phyloP scores from a whole-genome alignment of 1,139 yeast species.

The Wickerhamiella infanticola region DNA sequence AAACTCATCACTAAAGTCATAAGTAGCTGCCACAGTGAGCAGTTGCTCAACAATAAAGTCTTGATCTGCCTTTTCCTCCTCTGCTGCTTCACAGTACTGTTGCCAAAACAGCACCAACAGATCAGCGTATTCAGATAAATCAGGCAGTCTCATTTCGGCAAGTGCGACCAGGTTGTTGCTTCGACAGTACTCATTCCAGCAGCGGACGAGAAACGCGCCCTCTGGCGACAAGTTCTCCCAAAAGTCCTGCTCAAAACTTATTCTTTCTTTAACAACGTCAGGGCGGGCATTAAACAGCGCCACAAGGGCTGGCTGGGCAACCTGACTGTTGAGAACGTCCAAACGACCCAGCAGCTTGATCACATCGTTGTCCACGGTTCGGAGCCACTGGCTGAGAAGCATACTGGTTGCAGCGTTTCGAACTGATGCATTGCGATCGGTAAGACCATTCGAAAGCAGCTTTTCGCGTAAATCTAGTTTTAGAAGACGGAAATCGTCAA shows the following conservation, averaged over 20 bases:
- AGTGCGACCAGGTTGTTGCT: slow-evolving; percentile 35
- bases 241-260: slow-evolving; percentile 40
- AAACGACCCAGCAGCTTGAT: slow-evolving; percentile 55
- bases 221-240: slow-evolving; percentile 68
- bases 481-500: slow-evolving; percentile 52
- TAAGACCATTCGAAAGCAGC: slow-evolving; percentile 67
- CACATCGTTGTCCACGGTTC: slow-evolving; percentile 51
- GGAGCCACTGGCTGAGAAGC: slow-evolving; percentile 61
- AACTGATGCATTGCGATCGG: slow-evolving; percentile 69
- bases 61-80: slow-evolving; percentile 30
- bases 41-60: slow-evolving; percentile 64
- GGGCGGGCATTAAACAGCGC: slow-evolving; percentile 45
- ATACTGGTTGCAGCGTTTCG: slow-evolving; percentile 55
- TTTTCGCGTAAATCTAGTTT: slow-evolving; percentile 47
- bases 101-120: slow-evolving; percentile 34
- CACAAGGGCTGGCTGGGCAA: slow-evolving; percentile 45
- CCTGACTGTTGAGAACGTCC: slow-evolving; percentile 47
- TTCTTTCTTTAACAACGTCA: slow-evolving; percentile 38
- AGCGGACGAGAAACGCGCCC: slow-evolving; percentile 53
- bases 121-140: slow-evolving; percentile 55
- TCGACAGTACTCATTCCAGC: slow-evolving; percentile 49
- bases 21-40: slow-evolving; percentile 47
- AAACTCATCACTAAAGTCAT: slow-evolving; percentile 81
- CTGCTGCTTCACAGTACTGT: slow-evolving; percentile 26
- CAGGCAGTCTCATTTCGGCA: slow-evolving; percentile 66